These are phyloP conservation scores for Pichia scutulata DNA, from an alignment of 805 yeast species.

Conservation along the genomic window DNA sequence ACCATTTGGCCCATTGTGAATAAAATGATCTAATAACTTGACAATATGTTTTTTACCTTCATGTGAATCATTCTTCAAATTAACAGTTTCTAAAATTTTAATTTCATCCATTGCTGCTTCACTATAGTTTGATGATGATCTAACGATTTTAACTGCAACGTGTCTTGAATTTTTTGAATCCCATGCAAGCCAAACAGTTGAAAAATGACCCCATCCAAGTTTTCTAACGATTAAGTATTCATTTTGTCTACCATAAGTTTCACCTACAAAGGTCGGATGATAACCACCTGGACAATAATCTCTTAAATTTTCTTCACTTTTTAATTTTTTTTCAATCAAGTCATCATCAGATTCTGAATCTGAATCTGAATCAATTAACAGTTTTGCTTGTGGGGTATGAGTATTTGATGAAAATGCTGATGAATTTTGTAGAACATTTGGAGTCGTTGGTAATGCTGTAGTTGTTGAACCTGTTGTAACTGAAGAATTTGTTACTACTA, in stretches of 20 bases:
- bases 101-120: conserved; percentile 66
- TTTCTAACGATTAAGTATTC: conserved; percentile 45
- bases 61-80: conserved; percentile 29
- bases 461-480: not conserved
- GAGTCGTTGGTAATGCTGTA: not conserved
- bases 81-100: conserved; percentile 34
- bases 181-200: conserved; percentile 62
- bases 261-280: conserved; percentile 54
- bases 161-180: conserved; percentile 33
- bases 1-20: conserved; percentile 55
- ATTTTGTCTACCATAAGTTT: conserved; percentile 38
- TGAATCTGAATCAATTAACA: conserved; percentile 9
- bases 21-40: conserved; percentile 47
- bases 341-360: conserved; percentile 21
- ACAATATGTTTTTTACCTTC: conserved; percentile 48
- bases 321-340: conserved; percentile 18
- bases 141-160: conserved; percentile 57
- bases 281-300: conserved; percentile 59
- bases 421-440: not conserved
- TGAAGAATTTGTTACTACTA: not conserved
- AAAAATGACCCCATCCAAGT: conserved; percentile 67
- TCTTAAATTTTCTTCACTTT: conserved; percentile 40
- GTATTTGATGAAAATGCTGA: not conserved
- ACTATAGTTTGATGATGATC: conserved; percentile 43
- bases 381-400: not conserved